These are phyloP conservation scores for Ustilago bromivora DNA, from an alignment of 1,284 basidiomycete species.

Conservation along the genomic window DNA sequence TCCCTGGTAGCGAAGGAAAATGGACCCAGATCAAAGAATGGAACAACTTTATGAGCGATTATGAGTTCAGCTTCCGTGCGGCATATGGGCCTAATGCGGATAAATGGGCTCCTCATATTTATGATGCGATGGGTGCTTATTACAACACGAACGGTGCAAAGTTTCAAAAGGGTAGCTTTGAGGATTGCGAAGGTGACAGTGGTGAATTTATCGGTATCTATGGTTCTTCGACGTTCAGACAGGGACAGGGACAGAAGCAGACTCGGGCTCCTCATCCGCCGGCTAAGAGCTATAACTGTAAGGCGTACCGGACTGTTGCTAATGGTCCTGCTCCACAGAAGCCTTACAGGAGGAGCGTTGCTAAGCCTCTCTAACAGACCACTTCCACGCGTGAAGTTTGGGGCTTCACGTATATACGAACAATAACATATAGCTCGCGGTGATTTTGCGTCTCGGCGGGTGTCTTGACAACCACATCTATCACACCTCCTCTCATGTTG, in stretches of 20 bases:
- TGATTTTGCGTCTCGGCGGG: constrained; percentile 6
- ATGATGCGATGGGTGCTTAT: constrained; percentile 54
- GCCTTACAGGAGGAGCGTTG: constrained; percentile 39
- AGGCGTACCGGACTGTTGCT: constrained; percentile 23
- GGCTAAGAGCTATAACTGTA: constrained; percentile 39
- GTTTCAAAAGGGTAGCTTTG: constrained; percentile 49
- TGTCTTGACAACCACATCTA: constrained; percentile 6
- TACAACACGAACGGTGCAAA: constrained; percentile 42
- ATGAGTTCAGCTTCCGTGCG: constrained; percentile 56
- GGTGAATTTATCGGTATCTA: constrained; percentile 49
- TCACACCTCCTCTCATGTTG: not conserved
- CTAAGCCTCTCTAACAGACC: constrained; percentile 18
- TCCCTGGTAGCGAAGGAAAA: constrained; percentile 39
- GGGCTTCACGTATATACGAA: constrained; percentile 2
- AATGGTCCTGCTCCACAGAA: constrained; percentile 30
- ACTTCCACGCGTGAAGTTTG: not conserved
- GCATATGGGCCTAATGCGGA: constrained; percentile 49
- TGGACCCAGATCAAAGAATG: constrained; percentile 54
- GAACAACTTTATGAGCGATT: constrained; percentile 55
- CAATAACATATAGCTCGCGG: constrained; percentile 24
- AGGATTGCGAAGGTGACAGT: constrained; percentile 49
- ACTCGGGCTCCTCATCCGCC: constrained; percentile 43
- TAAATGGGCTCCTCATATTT: constrained; percentile 55
- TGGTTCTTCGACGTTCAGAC: constrained; percentile 38
- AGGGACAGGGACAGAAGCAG: constrained; percentile 50